phyloP scores from a whole-genome alignment of 495 filamentous ascomycete genomes.

The Letharia lupina region DNA sequence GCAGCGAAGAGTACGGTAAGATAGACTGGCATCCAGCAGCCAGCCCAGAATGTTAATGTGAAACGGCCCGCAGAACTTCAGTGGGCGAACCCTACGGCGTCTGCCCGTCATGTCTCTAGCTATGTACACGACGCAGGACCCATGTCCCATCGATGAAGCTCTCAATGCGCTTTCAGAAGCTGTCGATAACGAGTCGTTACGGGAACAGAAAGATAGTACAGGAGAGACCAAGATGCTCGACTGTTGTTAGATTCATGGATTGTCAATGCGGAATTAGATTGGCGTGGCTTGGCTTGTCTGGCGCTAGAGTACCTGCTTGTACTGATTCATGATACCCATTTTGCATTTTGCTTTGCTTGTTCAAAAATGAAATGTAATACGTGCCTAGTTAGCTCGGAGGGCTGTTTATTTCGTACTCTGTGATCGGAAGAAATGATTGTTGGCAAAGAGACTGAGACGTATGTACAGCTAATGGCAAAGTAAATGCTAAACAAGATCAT shows the following conservation, averaged over 20 bases:
- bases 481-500: not conserved
- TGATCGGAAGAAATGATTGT: not conserved
- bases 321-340: not conserved
- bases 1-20: conserved; percentile 16
- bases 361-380: not conserved
- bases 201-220: not conserved
- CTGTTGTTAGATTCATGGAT: no score
- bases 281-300: not conserved
- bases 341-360: not conserved
- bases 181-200: conserved; percentile 8
- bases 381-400: not conserved
- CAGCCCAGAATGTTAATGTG: not conserved
- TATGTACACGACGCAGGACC: conserved; percentile 17
- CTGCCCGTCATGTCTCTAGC: conserved; percentile 26
- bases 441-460: not conserved
- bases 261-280: not conserved
- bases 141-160: conserved; percentile 23
- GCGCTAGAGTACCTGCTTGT: not conserved
- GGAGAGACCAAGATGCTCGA: not conserved
- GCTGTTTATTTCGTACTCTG: not conserved
- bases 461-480: not conserved
- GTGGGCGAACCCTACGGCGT: conserved; percentile 26
- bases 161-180: conserved; percentile 21
- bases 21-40: not conserved
- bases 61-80: conserved; percentile 19